Base-by-base conservation (phyloP, 345 rosid species). In the Citrus hindsii region DNA sequence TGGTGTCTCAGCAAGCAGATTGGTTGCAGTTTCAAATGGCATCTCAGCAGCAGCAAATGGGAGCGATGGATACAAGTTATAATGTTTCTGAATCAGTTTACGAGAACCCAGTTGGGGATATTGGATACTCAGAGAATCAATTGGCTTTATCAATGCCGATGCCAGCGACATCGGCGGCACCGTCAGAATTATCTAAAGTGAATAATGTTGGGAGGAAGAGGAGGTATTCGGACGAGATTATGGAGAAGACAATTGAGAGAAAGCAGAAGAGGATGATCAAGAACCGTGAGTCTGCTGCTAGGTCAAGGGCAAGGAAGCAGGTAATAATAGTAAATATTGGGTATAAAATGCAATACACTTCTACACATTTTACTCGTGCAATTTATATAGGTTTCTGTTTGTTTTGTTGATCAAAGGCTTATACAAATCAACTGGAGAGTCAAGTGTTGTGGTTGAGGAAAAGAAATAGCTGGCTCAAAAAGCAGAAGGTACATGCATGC, bases 261-360 rank as follows among this genome's bases (percentile, higher is more conserved):
- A 84, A 87, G 66, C 87, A 85, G 71, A 84, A 82, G 79, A 82
- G 90, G 81, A 87, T 85, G 90, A 85, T 87, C 46, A 85, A 88
- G 80, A 88, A 88, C 53, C 87, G 90, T 0, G 87, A 88, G 65
- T 84, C 89, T 1, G 90, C 90, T 35, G 89, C 89, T 5, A 79
- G 90, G 61, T 88, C 90, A 35, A 75, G 90, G 69, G 90, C 89
- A 55, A 83, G 85, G 80, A 88, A 88, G 73, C 90, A 85, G 87
- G 90, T 88, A 18, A 62, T 80, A 9, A 67, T 48, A 3, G 51
- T 46, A 46, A 46, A 46, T 46, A 46, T 13, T 46, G 51, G 51
- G 13, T 13, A 46, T 46, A 46, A 46, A 46, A 46, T 13, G 51
- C 51, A 46, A 13, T 46, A 3, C 51, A 46, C 16, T 46, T 46